A percentile compares a stretch with the other conserved stretches of the same genome.
These are phyloP conservation scores for Diplodia seriata DNA, from an alignment of 2,329 filamentous ascomycete genomes.

Conservation along the genomic window DNA sequence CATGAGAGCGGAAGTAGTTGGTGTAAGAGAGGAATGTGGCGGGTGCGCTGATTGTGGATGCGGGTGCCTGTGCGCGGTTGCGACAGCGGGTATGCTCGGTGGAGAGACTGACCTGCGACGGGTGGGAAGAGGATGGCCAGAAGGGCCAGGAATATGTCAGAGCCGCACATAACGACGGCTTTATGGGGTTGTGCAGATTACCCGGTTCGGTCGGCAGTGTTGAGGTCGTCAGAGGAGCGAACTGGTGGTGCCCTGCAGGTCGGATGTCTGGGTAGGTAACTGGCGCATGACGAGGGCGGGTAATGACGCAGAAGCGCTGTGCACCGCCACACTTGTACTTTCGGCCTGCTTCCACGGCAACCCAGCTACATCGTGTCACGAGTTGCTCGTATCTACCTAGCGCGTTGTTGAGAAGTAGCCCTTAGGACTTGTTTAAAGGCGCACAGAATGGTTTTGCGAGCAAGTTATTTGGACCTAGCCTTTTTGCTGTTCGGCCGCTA, in stretches of 20 bases:
- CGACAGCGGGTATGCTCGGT: constrained; percentile 34
- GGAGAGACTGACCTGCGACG: constrained; percentile 57
- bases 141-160: constrained; percentile 66
- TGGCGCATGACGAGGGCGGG: constrained; percentile 15
- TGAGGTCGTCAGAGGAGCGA: constrained; percentile 1
- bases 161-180: constrained; percentile 58
- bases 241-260: constrained; percentile 23
- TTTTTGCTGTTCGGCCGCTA: too few relatives aligned
- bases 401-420: not conserved
- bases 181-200: not conserved
- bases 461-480: too few relatives aligned
- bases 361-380: not conserved
- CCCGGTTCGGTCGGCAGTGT: not conserved
- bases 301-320: constrained; percentile 28
- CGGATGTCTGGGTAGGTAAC: constrained; percentile 10
- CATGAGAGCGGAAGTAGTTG: not conserved
- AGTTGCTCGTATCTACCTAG: not conserved
- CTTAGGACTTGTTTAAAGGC: not conserved
- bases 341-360: constrained; percentile 8
- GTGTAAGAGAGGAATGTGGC: not conserved
- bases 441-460: too few relatives aligned
- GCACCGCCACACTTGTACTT: not conserved
- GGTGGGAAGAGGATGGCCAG: constrained; percentile 68
- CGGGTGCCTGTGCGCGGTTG: constrained; percentile 32
- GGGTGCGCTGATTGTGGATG: constrained; percentile 18